Percentiles rank a stretch among this genome's conserved stretches.
phyloP scores from a whole-genome alignment of 345 rosid genomes.

The Lumnitzera racemosa region DNA sequence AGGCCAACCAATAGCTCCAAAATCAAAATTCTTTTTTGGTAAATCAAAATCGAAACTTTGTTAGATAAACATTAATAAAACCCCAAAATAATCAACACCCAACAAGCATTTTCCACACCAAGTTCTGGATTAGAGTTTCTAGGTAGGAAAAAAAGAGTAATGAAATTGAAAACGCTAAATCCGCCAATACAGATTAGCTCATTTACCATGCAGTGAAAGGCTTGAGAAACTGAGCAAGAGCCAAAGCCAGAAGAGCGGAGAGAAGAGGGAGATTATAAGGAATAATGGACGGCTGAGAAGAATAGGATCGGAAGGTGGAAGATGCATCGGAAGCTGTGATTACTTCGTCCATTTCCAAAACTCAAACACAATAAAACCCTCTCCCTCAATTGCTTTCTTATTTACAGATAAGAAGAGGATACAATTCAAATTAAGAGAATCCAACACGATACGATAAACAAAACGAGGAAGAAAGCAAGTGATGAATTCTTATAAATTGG shows the following conservation, averaged over 20 bases:
- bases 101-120: not conserved
- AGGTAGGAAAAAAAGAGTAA: not conserved
- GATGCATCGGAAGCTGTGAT: conserved; percentile 41
- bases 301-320: conserved; percentile 23
- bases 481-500: too few species aligned
- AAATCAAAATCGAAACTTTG: not conserved
- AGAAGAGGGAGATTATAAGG: conserved; percentile 39
- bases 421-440: too few species aligned
- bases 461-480: too few species aligned
- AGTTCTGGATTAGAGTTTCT: not conserved
- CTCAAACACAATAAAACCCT: too few species aligned
- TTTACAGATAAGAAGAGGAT: too few species aligned
- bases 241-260: conserved; percentile 37
- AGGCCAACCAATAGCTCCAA: too few species aligned
- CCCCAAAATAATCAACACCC: not conserved
- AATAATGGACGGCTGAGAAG: conserved; percentile 20
- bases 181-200: not conserved
- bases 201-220: conserved; percentile 44
- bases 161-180: not conserved
- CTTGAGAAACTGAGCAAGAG: conserved; percentile 52
- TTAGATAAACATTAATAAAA: conserved; percentile 4
- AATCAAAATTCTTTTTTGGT: too few species aligned
- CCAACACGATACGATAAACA: too few species aligned
- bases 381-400: too few species aligned
- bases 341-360: conserved; percentile 30